A percentile compares a stretch with the other conserved stretches of the same genome.
phyloP scores from a whole-genome alignment of 441 rosid genomes.

The Syzygium syzygioides region DNA sequence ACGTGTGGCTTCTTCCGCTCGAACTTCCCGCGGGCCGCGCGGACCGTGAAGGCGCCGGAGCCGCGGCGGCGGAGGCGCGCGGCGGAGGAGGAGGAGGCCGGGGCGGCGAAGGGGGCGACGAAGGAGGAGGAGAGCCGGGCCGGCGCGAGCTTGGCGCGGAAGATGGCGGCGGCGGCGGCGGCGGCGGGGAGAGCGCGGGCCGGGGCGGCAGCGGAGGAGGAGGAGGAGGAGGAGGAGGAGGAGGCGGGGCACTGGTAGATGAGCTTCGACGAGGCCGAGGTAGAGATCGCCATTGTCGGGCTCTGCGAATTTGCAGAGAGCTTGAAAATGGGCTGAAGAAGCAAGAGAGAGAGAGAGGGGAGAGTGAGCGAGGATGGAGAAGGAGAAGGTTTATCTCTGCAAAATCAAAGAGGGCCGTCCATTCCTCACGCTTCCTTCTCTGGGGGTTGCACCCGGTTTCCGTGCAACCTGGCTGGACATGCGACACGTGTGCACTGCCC shows the following conservation, averaged over 20 bases:
- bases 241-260: not conserved
- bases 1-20: constrained; percentile 96
- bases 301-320: not conserved
- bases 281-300: not conserved
- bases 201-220: not conserved
- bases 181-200: not conserved
- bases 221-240: not conserved
- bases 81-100: constrained; percentile 9
- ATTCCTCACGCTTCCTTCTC: not conserved
- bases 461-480: not conserved
- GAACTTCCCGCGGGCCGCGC: constrained; percentile 91
- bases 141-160: constrained; percentile 11
- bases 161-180: not conserved
- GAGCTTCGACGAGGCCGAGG: not conserved
- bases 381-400: not conserved
- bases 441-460: not conserved
- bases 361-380: not conserved
- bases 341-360: not conserved
- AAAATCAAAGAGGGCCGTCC: not conserved
- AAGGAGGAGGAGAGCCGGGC: constrained; percentile 46
- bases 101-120: constrained; percentile 15
- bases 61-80: constrained; percentile 15
- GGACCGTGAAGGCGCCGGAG: constrained; percentile 44
- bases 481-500: not conserved
- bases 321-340: not conserved